Evolutionary conservation across 2,329 filamentous ascomycete species (phyloP).

Genomic region (Ascochyta fabae): DNA sequence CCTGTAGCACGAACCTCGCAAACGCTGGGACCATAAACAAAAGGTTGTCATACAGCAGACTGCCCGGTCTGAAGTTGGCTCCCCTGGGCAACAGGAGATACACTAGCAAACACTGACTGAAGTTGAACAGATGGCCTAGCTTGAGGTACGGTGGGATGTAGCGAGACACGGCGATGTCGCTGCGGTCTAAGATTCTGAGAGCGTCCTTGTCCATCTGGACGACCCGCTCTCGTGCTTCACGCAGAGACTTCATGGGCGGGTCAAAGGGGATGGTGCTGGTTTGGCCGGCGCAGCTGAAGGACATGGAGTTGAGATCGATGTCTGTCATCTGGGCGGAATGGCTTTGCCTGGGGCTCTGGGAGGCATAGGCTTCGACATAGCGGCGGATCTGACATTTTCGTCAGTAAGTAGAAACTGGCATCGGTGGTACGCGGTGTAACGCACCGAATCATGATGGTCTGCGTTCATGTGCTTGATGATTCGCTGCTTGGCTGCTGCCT

Average conservation of each 20-base stretch:
- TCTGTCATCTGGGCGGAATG: conserved; percentile 68
- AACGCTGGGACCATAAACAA: conserved; percentile 61
- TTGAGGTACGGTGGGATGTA: conserved; percentile 59
- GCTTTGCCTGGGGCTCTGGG: conserved; percentile 63
- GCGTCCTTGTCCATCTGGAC: conserved; percentile 74
- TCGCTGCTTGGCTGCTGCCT: conserved; percentile 61
- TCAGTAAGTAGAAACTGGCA: conserved; percentile 5
- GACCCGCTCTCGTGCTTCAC: conserved; percentile 72
- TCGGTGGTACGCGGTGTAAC: background rate
- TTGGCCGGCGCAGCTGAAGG: conserved; percentile 61
- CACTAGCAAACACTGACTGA: conserved; percentile 52
- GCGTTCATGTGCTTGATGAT: conserved; percentile 87
- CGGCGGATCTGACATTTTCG: conserved; percentile 60
- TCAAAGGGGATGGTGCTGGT: conserved; percentile 65
- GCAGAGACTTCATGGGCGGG: conserved; percentile 72
- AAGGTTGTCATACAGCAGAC: conserved; percentile 49
- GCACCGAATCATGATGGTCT: conserved; percentile 74
- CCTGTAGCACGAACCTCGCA: conserved; percentile 62
- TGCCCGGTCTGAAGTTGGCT: conserved; percentile 45
- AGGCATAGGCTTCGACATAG: conserved; percentile 77
- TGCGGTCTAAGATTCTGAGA: conserved; percentile 66
- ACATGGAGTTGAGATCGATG: conserved; percentile 68
- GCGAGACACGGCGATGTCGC: conserved; percentile 61
- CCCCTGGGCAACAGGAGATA: conserved; percentile 39
- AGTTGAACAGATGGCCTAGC: conserved; percentile 57